phyloP scores from a whole-genome alignment of 352 stramenopile species.

The Elongisporangium undulatum region DNA sequence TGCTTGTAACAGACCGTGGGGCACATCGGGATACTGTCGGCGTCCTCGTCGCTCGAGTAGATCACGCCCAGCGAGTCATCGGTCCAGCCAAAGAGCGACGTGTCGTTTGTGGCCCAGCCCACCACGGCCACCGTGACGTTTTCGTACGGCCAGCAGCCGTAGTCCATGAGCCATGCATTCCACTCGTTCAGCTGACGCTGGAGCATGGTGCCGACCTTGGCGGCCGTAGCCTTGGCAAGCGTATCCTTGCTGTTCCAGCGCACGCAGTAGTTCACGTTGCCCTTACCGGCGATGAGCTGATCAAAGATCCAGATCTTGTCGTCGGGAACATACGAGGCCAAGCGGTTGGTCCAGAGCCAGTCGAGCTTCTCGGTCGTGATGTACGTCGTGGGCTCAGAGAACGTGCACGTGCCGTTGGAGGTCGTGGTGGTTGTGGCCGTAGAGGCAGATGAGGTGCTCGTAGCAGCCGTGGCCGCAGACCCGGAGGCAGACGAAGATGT shows the following conservation, averaged over 20 bases:
- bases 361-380: too few species aligned
- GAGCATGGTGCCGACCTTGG: constrained; percentile 2
- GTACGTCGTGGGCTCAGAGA: too few species aligned
- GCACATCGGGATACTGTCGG: constrained; percentile 7
- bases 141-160: constrained; percentile 19
- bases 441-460: too few species aligned
- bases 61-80: constrained; percentile 11
- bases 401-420: too few species aligned
- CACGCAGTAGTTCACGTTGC: constrained; percentile 39
- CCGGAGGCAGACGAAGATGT: too few species aligned
- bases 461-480: too few species aligned
- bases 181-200: constrained; percentile 17
- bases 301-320: constrained; percentile 22
- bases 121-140: constrained; percentile 18
- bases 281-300: constrained; percentile 37
- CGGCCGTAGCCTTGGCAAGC: constrained; percentile 12
- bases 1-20: constrained; percentile 15
- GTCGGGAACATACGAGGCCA: too few species aligned
- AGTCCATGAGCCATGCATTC: constrained; percentile 18
- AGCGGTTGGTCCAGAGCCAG: too few species aligned
- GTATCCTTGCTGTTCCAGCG: constrained; percentile 43
- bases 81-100: constrained; percentile 12
- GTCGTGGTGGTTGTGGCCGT: too few species aligned
- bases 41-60: constrained; percentile 6
- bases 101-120: constrained; percentile 14